Evolutionary conservation across 768 basidiomycete species (phyloP), one percentile per base, ranked within the genome.

Genomic region (Vararia minispora): DNA sequence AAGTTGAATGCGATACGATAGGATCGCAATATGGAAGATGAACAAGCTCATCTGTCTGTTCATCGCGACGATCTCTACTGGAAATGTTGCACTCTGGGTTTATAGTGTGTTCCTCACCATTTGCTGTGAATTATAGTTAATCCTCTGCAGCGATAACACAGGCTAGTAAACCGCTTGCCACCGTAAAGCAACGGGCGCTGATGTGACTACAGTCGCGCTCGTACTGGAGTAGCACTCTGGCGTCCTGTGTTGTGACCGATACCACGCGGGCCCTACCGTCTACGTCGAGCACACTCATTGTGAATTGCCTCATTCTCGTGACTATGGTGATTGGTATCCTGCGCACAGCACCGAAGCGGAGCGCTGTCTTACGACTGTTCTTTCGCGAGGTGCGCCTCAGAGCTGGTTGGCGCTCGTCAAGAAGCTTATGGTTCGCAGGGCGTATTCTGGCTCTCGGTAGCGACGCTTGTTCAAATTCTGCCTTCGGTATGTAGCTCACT

Each of bases 21-120:
- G 45, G 18, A 18, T 46, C 12, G 45, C 45, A 17, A 20, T 46
- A 25, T 46, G 45, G 45, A 33, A 46, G 28, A 29, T 37, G 2
- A 36, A 34, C 3, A 8, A 24, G 9, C 16, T 26, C 12, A 24
- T 40, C 7, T 28, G 13, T 1, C 6, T 14, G 6, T 2, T 46
- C 23, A 35, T 35, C 2, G 9, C 6, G 12, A 23, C 16, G 6
- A 11, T 45, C 8, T 22, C 39, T 14, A 2, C 31, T 13, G 14
- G 27, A 12, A 46, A 46, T 12, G 1, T 40, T 14, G 43, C 30
- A 14, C 26, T 31, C 28, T 46, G 45, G 43, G 23, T 46, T n/a
- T 30, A 28, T 14, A 32, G 45, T 46, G 28, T 35, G 35, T 39
- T 13, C 9, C 23, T 5, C 9, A 12, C 6, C 37, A 26, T 22